Conservation (phyloP, 1,284 basidiomycete genomes). For the Cutaneotrichosporon curvatum region DNA sequence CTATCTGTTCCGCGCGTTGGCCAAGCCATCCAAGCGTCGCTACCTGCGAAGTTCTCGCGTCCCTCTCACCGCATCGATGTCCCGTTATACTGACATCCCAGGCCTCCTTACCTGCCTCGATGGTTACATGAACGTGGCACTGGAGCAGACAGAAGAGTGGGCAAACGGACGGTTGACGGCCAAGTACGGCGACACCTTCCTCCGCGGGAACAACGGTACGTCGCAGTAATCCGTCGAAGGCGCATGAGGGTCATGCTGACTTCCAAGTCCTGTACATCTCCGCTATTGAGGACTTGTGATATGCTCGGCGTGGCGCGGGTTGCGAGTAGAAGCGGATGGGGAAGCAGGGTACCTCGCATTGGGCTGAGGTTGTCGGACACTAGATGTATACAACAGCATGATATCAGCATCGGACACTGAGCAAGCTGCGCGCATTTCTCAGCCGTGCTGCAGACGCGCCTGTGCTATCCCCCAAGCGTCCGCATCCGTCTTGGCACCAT, state of each 20-base stretch:
- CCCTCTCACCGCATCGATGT: too few relatives aligned
- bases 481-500: too few relatives aligned
- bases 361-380: background rate
- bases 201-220: constrained; percentile 93
- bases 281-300: constrained; percentile 46
- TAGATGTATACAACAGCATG: background rate
- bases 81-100: constrained; percentile 48
- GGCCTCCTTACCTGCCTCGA: constrained; percentile 93
- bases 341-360: too few relatives aligned
- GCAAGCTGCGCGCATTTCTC: background rate
- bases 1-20: too few relatives aligned
- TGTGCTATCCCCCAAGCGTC: too few relatives aligned
- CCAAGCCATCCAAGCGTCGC: too few relatives aligned
- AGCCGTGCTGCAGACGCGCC: background rate
- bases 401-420: background rate
- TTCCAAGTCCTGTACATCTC: constrained; percentile 50
- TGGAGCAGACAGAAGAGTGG: constrained; percentile 94
- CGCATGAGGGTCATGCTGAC: too few relatives aligned
- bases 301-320: background rate
- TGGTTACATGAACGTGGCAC: constrained; percentile 97
- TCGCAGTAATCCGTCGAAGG: constrained; percentile 15
- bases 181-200: constrained; percentile 87
- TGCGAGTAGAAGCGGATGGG: too few relatives aligned
- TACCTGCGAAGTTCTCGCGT: too few relatives aligned
- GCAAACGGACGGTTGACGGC: constrained; percentile 81